These are phyloP conservation scores for Discostella pseudostelligera DNA, from an alignment of 108 stramenopile species.

Conservation along the genomic window DNA sequence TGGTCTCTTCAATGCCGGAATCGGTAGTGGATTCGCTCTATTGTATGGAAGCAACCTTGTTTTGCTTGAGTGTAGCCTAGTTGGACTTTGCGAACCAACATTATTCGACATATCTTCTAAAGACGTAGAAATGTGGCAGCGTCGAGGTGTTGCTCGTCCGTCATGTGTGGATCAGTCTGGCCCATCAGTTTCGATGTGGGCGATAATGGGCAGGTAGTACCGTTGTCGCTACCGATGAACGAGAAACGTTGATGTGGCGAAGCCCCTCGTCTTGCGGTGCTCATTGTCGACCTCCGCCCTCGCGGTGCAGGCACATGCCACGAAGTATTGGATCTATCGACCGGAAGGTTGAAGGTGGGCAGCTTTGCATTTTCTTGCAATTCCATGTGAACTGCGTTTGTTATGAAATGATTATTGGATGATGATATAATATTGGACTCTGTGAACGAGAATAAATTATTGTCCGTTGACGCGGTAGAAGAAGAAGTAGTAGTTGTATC, in stretches of 20 bases:
- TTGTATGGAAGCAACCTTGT: constrained; percentile 22
- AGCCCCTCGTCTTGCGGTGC: constrained; percentile 9
- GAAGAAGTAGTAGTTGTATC: too few relatives aligned
- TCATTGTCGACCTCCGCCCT: constrained; percentile 23
- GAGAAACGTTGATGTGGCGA: background rate
- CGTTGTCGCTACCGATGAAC: background rate
- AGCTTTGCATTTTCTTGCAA: constrained; percentile 81
- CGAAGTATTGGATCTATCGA: constrained; percentile 58
- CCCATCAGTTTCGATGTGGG: background rate
- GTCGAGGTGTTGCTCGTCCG: constrained; percentile 11
- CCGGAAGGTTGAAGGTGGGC: constrained; percentile 57
- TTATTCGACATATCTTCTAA: constrained; percentile 8
- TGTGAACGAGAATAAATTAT: too few relatives aligned
- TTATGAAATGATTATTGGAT: background rate
- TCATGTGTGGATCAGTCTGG: background rate
- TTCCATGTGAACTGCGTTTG: constrained; percentile 82
- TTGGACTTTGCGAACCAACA: background rate
- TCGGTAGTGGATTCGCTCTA: constrained; percentile 39
- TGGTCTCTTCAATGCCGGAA: constrained; percentile 21
- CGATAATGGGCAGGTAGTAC: constrained; percentile 11
- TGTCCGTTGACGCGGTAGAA: too few relatives aligned
- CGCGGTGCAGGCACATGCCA: constrained; percentile 39
- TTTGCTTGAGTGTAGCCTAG: constrained; percentile 2
- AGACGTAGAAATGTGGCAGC: constrained; percentile 16
- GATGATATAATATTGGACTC: background rate